A percentile compares a stretch with the other conserved stretches of the same genome.
Conservation (phyloP, 2,329 filamentous ascomycete species). For the Cytospora leucostoma region DNA sequence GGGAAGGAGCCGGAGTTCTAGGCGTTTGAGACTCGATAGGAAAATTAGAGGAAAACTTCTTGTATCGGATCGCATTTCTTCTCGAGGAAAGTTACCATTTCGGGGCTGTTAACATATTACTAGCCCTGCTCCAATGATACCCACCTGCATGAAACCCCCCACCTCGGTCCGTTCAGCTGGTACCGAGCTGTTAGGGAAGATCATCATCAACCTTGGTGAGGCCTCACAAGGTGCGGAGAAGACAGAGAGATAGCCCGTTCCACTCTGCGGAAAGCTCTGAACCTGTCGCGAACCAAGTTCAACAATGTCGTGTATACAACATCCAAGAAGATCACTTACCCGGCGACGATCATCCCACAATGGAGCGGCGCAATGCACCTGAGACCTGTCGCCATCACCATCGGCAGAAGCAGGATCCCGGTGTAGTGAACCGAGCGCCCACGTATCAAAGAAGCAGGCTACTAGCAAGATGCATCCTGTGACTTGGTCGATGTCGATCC, state of each 20-base stretch:
- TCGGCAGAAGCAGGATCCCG: no score
- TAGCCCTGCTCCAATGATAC: not conserved
- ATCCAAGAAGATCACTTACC: not conserved
- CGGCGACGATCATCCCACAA: not conserved
- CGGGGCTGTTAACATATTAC: not conserved
- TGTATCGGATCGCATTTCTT: not conserved
- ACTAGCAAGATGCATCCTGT: no score
- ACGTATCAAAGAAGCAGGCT: no score
- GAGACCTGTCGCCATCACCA: no score
- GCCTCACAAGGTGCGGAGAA: not conserved
- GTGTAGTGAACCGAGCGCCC: no score
- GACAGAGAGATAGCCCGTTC: not conserved
- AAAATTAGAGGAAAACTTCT: not conserved
- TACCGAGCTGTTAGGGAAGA: not conserved
- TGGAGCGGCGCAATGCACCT: no score
- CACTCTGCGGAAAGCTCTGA: not conserved
- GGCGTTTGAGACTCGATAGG: not conserved
- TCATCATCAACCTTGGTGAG: not conserved
- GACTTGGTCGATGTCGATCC: no score
- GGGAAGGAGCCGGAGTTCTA: not conserved
- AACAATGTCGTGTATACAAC: not conserved
- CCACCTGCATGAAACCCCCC: not conserved
- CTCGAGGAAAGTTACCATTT: not conserved
- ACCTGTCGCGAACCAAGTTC: not conserved
- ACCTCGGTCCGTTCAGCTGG: not conserved